These are phyloP conservation scores for Rhodosporidiobolus sp. DNA, from an alignment of 768 basidiomycete species.

Conservation along the genomic window DNA sequence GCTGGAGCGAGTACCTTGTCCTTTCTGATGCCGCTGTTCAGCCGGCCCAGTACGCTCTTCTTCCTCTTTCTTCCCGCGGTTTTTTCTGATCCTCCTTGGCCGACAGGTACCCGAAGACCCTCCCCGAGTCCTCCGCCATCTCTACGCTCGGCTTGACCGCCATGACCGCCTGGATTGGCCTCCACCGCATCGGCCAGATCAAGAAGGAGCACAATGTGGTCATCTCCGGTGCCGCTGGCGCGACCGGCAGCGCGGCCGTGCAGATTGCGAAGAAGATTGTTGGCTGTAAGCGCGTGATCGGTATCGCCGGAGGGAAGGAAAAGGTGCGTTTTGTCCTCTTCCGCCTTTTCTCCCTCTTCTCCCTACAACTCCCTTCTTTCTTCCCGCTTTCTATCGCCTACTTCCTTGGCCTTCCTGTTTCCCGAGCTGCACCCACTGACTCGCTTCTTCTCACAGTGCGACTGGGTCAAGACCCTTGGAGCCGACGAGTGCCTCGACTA, in stretches of 20 bases:
- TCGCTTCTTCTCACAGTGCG: conserved; percentile 29
- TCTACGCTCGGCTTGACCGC: conserved; percentile 17
- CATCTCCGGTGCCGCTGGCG: conserved; percentile 47
- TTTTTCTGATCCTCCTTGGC: background rate
- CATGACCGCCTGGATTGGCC: conserved; percentile 44
- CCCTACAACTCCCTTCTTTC: background rate
- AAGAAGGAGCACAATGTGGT: conserved; percentile 43
- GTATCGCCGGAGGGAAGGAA: conserved; percentile 46
- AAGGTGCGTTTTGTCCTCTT: conserved; percentile 26
- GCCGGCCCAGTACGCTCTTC: conserved; percentile 1
- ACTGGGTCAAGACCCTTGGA: conserved; percentile 47
- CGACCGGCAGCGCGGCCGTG: conserved; percentile 38
- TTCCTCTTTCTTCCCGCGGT: background rate
- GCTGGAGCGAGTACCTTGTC: conserved; percentile 13
- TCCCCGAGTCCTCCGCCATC: background rate
- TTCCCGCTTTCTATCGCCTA: no score
- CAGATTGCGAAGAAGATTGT: conserved; percentile 46
- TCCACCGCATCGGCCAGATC: conserved; percentile 40
- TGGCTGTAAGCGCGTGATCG: conserved; percentile 46
- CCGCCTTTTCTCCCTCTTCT: no score
- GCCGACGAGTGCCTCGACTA: conserved; percentile 49
- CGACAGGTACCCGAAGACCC: background rate
- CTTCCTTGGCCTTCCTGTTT: no score
- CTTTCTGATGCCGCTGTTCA: conserved; percentile 1
- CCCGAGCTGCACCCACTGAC: background rate